Base-by-base conservation (phyloP, 179 eudicot species). In the Beta macrorhiza region DNA sequence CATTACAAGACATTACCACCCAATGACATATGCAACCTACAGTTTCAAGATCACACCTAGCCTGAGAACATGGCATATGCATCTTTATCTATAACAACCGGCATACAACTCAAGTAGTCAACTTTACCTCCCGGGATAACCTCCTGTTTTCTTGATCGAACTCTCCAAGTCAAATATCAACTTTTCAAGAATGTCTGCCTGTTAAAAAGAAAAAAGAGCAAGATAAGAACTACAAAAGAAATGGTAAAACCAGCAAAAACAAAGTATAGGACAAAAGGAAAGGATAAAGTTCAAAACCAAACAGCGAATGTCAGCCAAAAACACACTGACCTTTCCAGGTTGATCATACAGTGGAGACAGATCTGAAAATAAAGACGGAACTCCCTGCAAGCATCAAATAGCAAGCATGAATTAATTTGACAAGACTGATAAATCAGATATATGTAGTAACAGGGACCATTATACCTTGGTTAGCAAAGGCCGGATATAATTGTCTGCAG, bases 331-430 rank as follows among this genome's bases (percentile, higher is more conserved):
- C 99, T 97, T 97, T 84, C 97, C 98, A 83, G 95, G 91, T 68
- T 93, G 97, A 86, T 94, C 91, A 82, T 97, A 97, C 83, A 94
- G 86, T 53, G 98, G 97, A 89, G 98, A 97, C 68, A 97, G 92
- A 87, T 97, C 99, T 19, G 99, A 94, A 85, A 97, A 97, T 57
- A 97, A 85, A 62, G 99, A 97, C 67, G 99, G 99, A 82, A 97
- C 93, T 56, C 99, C 99, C 99, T 97, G 87, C 77, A 87, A 71
- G 75, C 63, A 81, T 62, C 82, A 87, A 17, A 82, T 59, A 16
- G 76, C 82, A 55, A 83, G 69, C 59, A 64, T 22, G 62, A 45
- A 53, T 42, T 57, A 25, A 53, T 69, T 44, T 19, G 75, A 74
- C 58, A 19, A 79, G 67, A n/a, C 37, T 6, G 52, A 44, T 2